Evolutionary conservation across 148 eudicot species (phyloP), one percentile per base, ranked within the genome.

Genomic region (Rhododendron simsii): DNA sequence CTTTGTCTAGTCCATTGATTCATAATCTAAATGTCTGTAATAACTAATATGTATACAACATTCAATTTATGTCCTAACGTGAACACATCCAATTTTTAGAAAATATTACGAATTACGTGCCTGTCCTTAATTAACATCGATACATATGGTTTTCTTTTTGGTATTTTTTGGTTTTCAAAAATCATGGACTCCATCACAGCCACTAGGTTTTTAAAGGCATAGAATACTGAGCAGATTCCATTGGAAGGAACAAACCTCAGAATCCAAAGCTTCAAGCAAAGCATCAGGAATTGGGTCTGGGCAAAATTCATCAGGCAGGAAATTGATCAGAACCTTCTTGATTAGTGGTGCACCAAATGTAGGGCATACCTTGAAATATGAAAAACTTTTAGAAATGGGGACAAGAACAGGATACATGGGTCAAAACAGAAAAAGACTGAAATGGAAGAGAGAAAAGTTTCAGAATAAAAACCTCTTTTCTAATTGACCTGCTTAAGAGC

Each of bases 251-350:
- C 94, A 73, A 82, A 96, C 99, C 98, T 94, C 95, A 81, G 91
- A 81, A 86, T 91, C 91, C 39, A 96, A 90, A 82, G 93, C 93
- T 86, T 94, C 95, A 87, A 96, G 89, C 67, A 96, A 91, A 75
- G 84, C 90, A 77, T 83, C 89, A 53, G 99, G 99, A 84, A 95
- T 89, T 37, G 91, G 92, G 80, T 96, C 98, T 21, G 94, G 92
- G 87, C 96, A 96, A 86, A 95, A 97, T 88, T 97, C 99, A 86
- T 97, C 99, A 2, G 98, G 98, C 81, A 92, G 91, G 84, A 95
- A 97, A 87, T 81, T 87, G 77, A 91, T 59, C n/a, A 97, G 95
- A 84, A 94, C 90, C 93, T 92, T 93, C 89, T 87, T 92, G 85
- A 97, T 94, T 47, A 97, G 73, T 28, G 90, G 91, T 71, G 91